Evolutionary conservation across 2,329 filamentous ascomycete genomes (phyloP).

Genomic region (Aspergillus carbonarius): DNA sequence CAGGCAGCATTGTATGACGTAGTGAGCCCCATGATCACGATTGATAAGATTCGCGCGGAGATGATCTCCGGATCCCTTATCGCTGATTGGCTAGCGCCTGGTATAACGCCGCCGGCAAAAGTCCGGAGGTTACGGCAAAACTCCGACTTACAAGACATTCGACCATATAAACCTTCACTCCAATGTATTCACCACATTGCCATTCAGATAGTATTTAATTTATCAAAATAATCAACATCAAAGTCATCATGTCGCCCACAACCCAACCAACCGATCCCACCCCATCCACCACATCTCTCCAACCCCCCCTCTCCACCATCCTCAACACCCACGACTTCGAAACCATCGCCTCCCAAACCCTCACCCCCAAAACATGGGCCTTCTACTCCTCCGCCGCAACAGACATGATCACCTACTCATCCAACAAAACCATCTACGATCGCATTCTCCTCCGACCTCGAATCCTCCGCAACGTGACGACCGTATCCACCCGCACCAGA

Average conservation of each 20-base stretch:
- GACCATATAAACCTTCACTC: no score
- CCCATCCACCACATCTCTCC: not conserved
- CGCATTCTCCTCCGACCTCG: conserved; percentile 61
- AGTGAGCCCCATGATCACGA: no score
- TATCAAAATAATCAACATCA: not conserved
- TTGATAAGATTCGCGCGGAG: no score
- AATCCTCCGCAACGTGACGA: conserved; percentile 57
- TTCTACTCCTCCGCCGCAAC: conserved; percentile 68
- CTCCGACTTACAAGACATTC: not conserved
- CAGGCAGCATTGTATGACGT: no score
- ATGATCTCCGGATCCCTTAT: no score
- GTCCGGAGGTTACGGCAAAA: not conserved
- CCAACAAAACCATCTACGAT: conserved; percentile 57
- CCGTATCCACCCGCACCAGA: conserved; percentile 51
- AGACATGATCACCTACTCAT: conserved; percentile 57
- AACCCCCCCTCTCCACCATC: conserved; percentile 51
- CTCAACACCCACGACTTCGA: conserved; percentile 63
- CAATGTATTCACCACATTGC: no score
- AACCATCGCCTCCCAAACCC: conserved; percentile 53
- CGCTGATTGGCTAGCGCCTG: no score
- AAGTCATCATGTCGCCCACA: not conserved
- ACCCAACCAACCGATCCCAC: not conserved
- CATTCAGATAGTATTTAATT: no score
- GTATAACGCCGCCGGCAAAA: not conserved
- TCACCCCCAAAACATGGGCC: conserved; percentile 67